These are phyloP conservation scores for Cyclocybe cylindracea DNA, from an alignment of 768 basidiomycete genomes.

Conservation along the genomic window DNA sequence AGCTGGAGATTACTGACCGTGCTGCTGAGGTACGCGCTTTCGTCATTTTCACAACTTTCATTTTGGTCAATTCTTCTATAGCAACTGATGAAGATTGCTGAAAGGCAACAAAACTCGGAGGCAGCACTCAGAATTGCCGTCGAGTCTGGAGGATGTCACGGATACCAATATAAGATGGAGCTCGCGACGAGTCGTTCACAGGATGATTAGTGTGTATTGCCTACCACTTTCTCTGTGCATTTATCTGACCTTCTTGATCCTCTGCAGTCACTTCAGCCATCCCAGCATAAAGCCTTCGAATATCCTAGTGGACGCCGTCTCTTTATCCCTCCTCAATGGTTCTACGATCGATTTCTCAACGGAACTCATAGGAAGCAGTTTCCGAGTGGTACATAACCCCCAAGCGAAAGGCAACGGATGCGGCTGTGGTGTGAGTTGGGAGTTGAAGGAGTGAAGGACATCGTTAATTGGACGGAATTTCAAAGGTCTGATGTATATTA, in stretches of 20 bases:
- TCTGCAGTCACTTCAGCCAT: conserved; percentile 66
- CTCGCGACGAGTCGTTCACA: conserved; percentile 59
- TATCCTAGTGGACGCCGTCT: conserved; percentile 84
- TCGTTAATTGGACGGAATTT: neutral
- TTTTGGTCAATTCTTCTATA: conserved; percentile 27
- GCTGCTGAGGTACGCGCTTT: conserved; percentile 65
- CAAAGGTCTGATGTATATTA: conserved; percentile 22
- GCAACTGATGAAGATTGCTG: conserved; percentile 77
- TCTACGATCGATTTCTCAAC: conserved; percentile 90
- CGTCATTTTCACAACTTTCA: neutral
- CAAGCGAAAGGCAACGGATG: conserved; percentile 89
- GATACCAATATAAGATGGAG: conserved; percentile 94
- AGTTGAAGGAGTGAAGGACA: conserved; percentile 54
- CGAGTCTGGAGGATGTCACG: conserved; percentile 95
- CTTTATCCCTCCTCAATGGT: conserved; percentile 82
- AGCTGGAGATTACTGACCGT: conserved; percentile 64
- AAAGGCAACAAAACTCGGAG: conserved; percentile 59
- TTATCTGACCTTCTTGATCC: neutral
- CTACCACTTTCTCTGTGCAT: neutral
- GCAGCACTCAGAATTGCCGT: conserved; percentile 82
- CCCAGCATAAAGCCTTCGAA: conserved; percentile 71
- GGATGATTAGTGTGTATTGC: conserved; percentile 80
- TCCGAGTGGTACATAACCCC: conserved; percentile 82
- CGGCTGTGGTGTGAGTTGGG: conserved; percentile 97
- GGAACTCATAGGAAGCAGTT: conserved; percentile 93